Conservation (phyloP, 2,329 filamentous ascomycete genomes). For the Amylocarpus encephaloides region DNA sequence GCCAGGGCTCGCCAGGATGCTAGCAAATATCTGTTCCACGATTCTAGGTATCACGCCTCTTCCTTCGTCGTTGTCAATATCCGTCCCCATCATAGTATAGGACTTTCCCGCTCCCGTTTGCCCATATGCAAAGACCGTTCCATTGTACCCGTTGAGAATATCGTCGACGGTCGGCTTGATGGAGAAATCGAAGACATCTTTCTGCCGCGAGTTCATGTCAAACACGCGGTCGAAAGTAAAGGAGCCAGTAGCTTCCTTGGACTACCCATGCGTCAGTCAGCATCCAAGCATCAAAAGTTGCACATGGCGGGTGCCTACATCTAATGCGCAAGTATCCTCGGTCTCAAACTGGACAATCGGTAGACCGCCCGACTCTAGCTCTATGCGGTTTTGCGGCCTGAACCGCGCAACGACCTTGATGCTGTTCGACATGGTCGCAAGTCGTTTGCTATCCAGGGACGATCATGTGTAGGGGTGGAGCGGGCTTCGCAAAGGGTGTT, state of each 20-base stretch:
- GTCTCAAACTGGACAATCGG: conserved; percentile 85
- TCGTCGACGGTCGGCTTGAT: conserved; percentile 95
- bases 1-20: conserved; percentile 82
- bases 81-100: conserved; percentile 97
- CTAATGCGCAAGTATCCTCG: conserved; percentile 80
- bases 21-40: conserved; percentile 94
- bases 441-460: conserved; percentile 22
- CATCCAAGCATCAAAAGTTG: not conserved
- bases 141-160: conserved; percentile 98
- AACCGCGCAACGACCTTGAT: conserved; percentile 96
- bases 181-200: conserved; percentile 96
- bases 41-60: conserved; percentile 96
- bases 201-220: conserved; percentile 83
- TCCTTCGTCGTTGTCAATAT: conserved; percentile 82
- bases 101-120: conserved; percentile 98
- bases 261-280: conserved; percentile 46
- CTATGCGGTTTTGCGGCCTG: conserved; percentile 91
- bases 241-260: conserved; percentile 70
- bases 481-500: conserved; percentile 3
- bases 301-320: conserved; percentile 50
- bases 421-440: conserved; percentile 41
- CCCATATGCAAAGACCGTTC: conserved; percentile 96
- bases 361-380: conserved; percentile 83
- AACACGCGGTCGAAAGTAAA: conserved; percentile 99
- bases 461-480: conserved; percentile 24